Conservation (phyloP, 1,139 yeast genomes). For the Debaryomycetaceae sp. region DNA sequence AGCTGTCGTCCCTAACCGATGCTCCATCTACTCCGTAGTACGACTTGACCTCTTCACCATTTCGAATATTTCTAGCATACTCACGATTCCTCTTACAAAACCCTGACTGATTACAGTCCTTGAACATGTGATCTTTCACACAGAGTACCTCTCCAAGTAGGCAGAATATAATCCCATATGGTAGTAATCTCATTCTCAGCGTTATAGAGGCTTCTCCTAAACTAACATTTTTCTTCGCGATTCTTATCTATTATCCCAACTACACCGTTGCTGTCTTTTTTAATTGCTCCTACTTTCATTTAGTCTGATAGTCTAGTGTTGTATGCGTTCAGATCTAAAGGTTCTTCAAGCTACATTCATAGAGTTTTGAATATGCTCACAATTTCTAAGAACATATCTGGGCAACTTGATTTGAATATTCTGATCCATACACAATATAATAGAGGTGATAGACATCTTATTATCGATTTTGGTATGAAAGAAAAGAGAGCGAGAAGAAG, state of each 20-base stretch:
- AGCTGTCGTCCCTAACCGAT: constrained; percentile 26
- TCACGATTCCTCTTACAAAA: constrained; percentile 81
- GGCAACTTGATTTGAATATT: no score
- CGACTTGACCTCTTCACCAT: constrained; percentile 26
- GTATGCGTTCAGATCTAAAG: no score
- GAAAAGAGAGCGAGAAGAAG: background rate
- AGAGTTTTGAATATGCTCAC: no score
- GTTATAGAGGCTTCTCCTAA: background rate
- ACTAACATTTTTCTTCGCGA: background rate
- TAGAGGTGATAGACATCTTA: no score
- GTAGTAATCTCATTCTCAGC: constrained; percentile 1
- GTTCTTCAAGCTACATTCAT: background rate
- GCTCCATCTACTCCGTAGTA: constrained; percentile 53
- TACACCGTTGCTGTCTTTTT: no score
- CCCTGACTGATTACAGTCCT: constrained; percentile 77
- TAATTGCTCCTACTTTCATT: no score
- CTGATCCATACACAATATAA: no score
- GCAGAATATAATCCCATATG: constrained; percentile 1
- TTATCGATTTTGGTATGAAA: background rate
- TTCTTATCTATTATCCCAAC: background rate
- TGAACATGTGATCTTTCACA: constrained; percentile 71
- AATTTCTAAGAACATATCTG: no score
- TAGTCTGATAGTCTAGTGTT: no score
- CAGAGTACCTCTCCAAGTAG: constrained; percentile 22
- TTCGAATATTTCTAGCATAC: constrained; percentile 47